Evolutionary conservation across 805 yeast genomes (phyloP), one percentile per base, ranked within the genome.

Genomic region (Alloascoidea africana): DNA sequence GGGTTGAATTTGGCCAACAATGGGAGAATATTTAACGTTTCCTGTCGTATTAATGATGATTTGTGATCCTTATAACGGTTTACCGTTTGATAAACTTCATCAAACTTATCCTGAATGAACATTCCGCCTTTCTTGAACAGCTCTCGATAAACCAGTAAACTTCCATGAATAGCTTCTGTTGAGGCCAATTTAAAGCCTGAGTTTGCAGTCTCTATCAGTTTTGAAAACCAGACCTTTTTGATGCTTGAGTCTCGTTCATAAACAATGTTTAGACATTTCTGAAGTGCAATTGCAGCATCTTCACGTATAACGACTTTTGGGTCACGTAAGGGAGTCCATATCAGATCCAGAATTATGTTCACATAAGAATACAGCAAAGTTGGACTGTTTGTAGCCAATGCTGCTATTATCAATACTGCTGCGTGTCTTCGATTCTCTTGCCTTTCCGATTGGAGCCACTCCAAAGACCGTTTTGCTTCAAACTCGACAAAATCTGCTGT

Each of bases 401-500:
- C 80, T 4, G 79, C 71, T 32, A 91, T 71, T 33, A 85, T 76
- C 38, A 89, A 63, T 30, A 86, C 75, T 1, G 96, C 94, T 0
- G 96, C 96, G 52, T 89, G 96, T 44, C 91, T 73, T 48, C 93
- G 71, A 34, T 71, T 70, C 47, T 85, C 95, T 49, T 80, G 85
- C 45, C 84, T 77, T 44, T 86, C 94, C n/a, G 79, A 68, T 23
- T 84, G 82, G 16, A 89, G 67, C 89, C 96, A 80, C 55, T 91
- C 98, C 37, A 89, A 66, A 32, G 95, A 84, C 36, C 82, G 68
- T 50, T 80, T 83, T 5, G 91, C 91, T 54, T 89, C 96, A 48
- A 74, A 81, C 43, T 89, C 96, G 17, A 91, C 96, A 54, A 89
- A 80, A 37, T 86, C 96, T 1, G 93, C 86, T 0, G 95, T 84